phyloP scores from a whole-genome alignment of 768 basidiomycete species.

The Lentinula lateritia region DNA sequence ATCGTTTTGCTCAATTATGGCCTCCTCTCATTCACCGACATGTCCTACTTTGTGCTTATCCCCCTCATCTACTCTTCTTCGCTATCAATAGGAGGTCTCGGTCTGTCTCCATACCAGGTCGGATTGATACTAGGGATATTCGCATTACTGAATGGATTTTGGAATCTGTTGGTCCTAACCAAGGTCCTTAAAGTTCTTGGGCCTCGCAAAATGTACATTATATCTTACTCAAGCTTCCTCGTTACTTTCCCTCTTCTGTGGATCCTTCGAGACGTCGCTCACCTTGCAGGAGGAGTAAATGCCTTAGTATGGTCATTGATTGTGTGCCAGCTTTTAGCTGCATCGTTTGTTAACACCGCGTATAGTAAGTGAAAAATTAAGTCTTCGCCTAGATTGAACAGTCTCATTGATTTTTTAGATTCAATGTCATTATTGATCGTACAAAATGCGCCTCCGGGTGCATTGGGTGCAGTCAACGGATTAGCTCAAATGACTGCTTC shows the following conservation, averaged over 20 bases:
- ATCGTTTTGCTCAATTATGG: conserved; percentile 20
- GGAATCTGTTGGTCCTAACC: conserved; percentile 51
- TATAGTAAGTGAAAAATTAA: conserved; percentile 25
- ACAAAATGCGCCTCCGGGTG: conserved; percentile 33
- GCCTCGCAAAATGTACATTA: conserved; percentile 41
- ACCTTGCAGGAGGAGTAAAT: conserved; percentile 28
- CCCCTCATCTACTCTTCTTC: conserved; percentile 38
- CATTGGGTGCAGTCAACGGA: conserved; percentile 50
- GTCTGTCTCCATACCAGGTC: conserved; percentile 42
- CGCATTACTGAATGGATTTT: conserved; percentile 46
- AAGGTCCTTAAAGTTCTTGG: conserved; percentile 49
- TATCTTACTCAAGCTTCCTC: conserved; percentile 22
- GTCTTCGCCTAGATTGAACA: background rate
- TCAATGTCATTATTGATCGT: conserved; percentile 39
- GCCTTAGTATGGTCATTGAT: conserved; percentile 24
- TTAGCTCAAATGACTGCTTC: conserved; percentile 49
- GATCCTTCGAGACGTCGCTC: conserved; percentile 17
- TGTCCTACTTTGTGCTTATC: conserved; percentile 21
- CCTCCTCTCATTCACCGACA: conserved; percentile 24
- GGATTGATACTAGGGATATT: conserved; percentile 41
- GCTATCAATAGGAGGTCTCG: conserved; percentile 44
- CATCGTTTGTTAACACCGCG: conserved; percentile 23
- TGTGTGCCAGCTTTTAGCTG: conserved; percentile 24
- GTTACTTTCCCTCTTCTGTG: conserved; percentile 14
- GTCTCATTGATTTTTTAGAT: conserved; percentile 25